Conservation (phyloP, 495 filamentous ascomycete genomes). For the Umbilicaria muhlenbergii region DNA sequence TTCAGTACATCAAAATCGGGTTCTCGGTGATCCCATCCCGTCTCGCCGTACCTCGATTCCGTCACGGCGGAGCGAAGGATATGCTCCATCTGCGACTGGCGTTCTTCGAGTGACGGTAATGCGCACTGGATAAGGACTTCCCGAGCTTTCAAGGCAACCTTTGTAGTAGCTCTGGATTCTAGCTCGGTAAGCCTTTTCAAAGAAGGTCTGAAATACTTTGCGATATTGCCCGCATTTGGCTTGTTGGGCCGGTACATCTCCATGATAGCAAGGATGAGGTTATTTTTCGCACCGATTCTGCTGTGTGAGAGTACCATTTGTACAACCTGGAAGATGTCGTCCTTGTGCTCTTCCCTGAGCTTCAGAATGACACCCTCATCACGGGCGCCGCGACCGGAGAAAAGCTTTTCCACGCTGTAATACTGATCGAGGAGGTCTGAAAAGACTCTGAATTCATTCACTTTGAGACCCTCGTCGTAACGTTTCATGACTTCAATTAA, state of each 20-base stretch:
- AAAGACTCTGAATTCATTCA: constrained; percentile 77
- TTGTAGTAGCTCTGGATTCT: constrained; percentile 76
- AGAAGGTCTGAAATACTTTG: constrained; percentile 70
- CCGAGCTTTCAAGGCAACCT: constrained; percentile 92
- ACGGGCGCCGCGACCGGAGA: constrained; percentile 66
- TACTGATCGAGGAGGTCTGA: constrained; percentile 63
- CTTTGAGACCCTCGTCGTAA: constrained; percentile 80
- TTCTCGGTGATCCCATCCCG: constrained; percentile 91
- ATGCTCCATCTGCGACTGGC: constrained; percentile 93
- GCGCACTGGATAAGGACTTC: constrained; percentile 96
- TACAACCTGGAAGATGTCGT: constrained; percentile 68
- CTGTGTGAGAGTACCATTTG: constrained; percentile 88
- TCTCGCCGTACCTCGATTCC: constrained; percentile 91
- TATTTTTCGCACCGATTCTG: constrained; percentile 83
- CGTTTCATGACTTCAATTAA: constrained; percentile 65
- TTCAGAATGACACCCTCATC: constrained; percentile 92
- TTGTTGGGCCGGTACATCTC: constrained; percentile 93
- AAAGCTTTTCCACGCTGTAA: constrained; percentile 66
- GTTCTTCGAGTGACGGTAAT: constrained; percentile 87
- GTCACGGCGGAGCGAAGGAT: constrained; percentile 95
- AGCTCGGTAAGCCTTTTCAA: constrained; percentile 81
- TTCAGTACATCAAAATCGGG: constrained; percentile 76
- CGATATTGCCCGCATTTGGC: constrained; percentile 73
- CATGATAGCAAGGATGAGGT: constrained; percentile 78
- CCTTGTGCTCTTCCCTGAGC: constrained; percentile 91